These are phyloP conservation scores for Dictyostelium discoideum DNA, from an alignment of 78 protist species.

Conservation along the genomic window dicty_2.7 NC_007091.3:285001-285500, in stretches of 20 bases:
- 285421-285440: slow-evolving; percentile 71
- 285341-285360: slow-evolving; percentile 47
- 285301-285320: slow-evolving; percentile 40
- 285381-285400: slow-evolving; percentile 52
- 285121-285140: slow-evolving; percentile 66
- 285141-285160: slow-evolving; percentile 39
- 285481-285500: slow-evolving; percentile 8
- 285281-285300: slow-evolving; percentile 72
- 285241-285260: slow-evolving; percentile 55
- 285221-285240: slow-evolving; percentile 53
- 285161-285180: slow-evolving; percentile 50
- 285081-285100: slow-evolving; percentile 65
- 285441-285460: slow-evolving; percentile 42
- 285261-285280: slow-evolving; percentile 66
- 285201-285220: slow-evolving; percentile 52
- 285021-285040: slow-evolving; percentile 49
- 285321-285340: slow-evolving; percentile 67
- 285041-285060: slow-evolving; percentile 25
- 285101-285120: slow-evolving; percentile 56
- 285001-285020: slow-evolving; percentile 33
- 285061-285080: slow-evolving; percentile 48
- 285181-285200: slow-evolving; percentile 20
- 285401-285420: slow-evolving; percentile 42
- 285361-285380: slow-evolving; percentile 55
- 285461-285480: background rate